Percentiles rank a stretch among this genome's conserved stretches.
These are phyloP conservation scores for Epichloe amarillans DNA, from an alignment of 2,329 filamentous ascomycete genomes.

Conservation along the genomic window DNA sequence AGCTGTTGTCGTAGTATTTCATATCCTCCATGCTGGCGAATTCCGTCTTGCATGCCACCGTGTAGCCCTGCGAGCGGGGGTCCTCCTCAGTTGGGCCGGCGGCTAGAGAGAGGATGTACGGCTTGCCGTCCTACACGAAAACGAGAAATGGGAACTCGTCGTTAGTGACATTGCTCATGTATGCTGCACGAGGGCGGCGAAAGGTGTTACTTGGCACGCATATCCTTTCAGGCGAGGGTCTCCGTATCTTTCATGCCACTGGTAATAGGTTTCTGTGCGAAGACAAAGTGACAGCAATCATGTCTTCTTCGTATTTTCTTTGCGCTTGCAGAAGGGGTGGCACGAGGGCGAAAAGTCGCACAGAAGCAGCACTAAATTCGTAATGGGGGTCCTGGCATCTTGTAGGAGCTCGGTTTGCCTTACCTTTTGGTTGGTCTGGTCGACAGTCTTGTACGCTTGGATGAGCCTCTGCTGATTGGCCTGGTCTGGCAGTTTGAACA, in stretches of 20 bases:
- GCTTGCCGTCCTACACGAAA: conserved; percentile 47
- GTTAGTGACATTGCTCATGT: conserved; percentile 3
- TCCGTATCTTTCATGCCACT: neutral
- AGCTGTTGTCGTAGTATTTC: conserved; percentile 51
- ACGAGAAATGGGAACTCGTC: neutral
- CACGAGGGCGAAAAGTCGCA: neutral
- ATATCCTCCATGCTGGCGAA: conserved; percentile 55
- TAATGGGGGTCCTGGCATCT: neutral
- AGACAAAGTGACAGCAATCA: neutral
- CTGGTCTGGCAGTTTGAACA: conserved; percentile 38
- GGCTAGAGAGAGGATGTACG: conserved; percentile 49
- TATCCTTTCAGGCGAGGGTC: neutral
- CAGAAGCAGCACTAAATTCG: neutral
- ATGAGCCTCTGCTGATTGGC: conserved; percentile 31
- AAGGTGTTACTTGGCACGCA: neutral
- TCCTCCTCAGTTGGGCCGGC: conserved; percentile 43
- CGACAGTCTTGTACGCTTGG: conserved; percentile 30
- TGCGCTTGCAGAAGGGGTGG: neutral
- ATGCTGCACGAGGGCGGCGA: neutral
- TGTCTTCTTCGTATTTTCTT: neutral
- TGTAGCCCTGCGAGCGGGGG: conserved; percentile 51
- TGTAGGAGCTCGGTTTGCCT: neutral
- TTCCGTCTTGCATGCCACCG: conserved; percentile 46
- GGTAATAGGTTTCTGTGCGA: neutral
- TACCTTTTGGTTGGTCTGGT: conserved; percentile 29